A percentile compares a stretch with the other conserved stretches of the same genome.
These are phyloP conservation scores for Scorias spongiosa DNA, from an alignment of 2,329 filamentous ascomycete genomes.

Conservation along the genomic window DNA sequence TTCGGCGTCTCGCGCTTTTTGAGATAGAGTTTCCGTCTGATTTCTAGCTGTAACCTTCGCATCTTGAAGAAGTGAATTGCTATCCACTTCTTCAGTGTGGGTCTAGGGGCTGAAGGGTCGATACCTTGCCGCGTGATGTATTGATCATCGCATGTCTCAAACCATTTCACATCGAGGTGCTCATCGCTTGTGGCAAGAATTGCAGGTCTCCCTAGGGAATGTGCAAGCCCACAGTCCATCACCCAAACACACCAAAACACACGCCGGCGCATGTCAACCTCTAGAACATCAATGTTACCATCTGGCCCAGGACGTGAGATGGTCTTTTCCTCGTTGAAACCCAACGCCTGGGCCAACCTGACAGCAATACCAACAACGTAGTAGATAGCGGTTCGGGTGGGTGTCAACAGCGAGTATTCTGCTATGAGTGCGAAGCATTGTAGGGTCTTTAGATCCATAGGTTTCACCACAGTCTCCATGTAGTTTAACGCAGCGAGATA, in stretches of 20 bases:
- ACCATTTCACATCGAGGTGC: slow-evolving; percentile 72
- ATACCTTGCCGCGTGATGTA: slow-evolving; percentile 70
- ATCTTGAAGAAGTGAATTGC: slow-evolving; percentile 91
- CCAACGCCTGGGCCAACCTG: slow-evolving; percentile 76
- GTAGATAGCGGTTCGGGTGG: slow-evolving; percentile 82
- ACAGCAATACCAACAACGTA: slow-evolving; percentile 83
- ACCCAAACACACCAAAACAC: slow-evolving; percentile 76
- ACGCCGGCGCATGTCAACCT: slow-evolving; percentile 77
- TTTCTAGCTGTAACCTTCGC: slow-evolving; percentile 75
- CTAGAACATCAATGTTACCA: slow-evolving; percentile 50
- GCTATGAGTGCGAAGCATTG: slow-evolving; percentile 80
- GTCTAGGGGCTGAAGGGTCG: slow-evolving; percentile 44
- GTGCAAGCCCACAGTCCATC: slow-evolving; percentile 79
- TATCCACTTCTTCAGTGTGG: slow-evolving; percentile 70
- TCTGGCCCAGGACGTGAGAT: slow-evolving; percentile 50
- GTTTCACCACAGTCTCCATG: slow-evolving; percentile 66
- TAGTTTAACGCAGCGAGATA: slow-evolving; percentile 78
- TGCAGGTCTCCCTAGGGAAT: slow-evolving; percentile 74
- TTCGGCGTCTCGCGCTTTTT: slow-evolving; percentile 63
- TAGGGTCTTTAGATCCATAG: slow-evolving; percentile 80
- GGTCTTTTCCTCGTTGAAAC: slow-evolving; percentile 76
- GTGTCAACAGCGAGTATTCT: slow-evolving; percentile 83
- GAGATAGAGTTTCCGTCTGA: slow-evolving; percentile 72
- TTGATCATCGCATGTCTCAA: slow-evolving; percentile 65
- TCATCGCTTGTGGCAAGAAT: slow-evolving; percentile 72